Base-by-base conservation (phyloP, 2,329 filamentous ascomycete genomes). In the Claviceps fusiformis region DNA sequence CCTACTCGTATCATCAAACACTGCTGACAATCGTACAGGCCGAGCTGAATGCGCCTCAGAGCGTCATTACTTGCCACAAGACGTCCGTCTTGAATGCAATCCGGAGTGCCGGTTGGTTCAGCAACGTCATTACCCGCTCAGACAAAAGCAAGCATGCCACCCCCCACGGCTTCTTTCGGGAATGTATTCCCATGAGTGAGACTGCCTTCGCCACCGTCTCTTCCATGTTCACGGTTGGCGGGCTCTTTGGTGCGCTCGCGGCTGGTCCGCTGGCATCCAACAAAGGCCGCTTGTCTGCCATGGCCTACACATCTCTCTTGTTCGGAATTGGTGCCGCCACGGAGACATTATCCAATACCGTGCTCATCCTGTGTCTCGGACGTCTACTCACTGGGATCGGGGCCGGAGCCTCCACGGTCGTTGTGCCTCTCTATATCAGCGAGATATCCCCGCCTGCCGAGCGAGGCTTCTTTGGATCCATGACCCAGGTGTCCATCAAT, bases 401-500 rank as follows among this genome's bases (percentile, higher is more conserved):
- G 7, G 90, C 90, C 6, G 93, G 93, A 27, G 89, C 90, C 2
- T 82, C 90, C 1, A 92, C 93, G 3, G 93, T 98, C 24, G 88
- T 96, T 41, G 90, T 95, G 3, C 93, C 93, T 0, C 81, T 98
- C 24, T 98, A 95, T 73, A 89, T 98, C 62, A 91, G 89, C 49
- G 93, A 98, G 70, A 80, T 96, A 31, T 85, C 91, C 0, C 93
- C 92, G 4, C 82, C 82, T 0, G 73, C 76, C 17, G 80, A 85
- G 60, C 81, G 84, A 54, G 91, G 90, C 5, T 82, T 95, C 59
- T 97, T 95, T 65, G 82, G 82, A 13, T 77, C 81, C 55, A 86
- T 95, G 70, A 97, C 93, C 0, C 92, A 98, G 67, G 84, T 97
- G 64, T 91, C 90, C 70, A 91, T 91, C 74, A 97, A 97, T 64